Conservation (phyloP, 768 basidiomycete species). For the Filobasidium wieringae region DNA sequence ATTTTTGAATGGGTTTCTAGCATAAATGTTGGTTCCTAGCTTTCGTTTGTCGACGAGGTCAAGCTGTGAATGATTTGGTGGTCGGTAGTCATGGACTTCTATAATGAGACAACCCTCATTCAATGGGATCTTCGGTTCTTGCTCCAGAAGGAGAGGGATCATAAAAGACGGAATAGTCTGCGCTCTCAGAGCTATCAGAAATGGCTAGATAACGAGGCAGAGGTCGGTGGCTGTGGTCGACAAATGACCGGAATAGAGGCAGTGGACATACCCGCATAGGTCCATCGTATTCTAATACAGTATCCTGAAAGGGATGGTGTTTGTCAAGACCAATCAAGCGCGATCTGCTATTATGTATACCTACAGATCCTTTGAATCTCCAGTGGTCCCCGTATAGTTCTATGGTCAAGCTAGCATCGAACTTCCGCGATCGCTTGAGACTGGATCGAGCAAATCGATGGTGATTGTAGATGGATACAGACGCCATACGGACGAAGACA, state of each 20-base stretch:
- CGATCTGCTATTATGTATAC: constrained; percentile 4
- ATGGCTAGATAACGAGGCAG: constrained; percentile 22
- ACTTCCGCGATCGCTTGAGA: constrained; percentile 40
- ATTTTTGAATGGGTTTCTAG: not conserved
- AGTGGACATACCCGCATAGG: constrained; percentile 37
- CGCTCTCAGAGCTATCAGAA: constrained; percentile 41
- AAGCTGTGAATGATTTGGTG: constrained; percentile 1
- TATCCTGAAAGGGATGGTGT: constrained; percentile 21
- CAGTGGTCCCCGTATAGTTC: constrained; percentile 40
- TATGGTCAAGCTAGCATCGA: constrained; percentile 39
- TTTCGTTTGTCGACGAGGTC: constrained; percentile 2
- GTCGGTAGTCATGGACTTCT: constrained; percentile 42
- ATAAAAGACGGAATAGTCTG: constrained; percentile 23
- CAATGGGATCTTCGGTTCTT: not conserved
- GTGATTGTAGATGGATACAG: constrained; percentile 40
- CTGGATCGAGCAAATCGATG: constrained; percentile 39
- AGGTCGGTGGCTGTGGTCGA: not conserved
- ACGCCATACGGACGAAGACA: constrained; percentile 26
- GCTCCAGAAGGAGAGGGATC: constrained; percentile 18
- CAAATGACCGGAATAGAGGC: not conserved
- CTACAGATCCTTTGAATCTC: constrained; percentile 40
- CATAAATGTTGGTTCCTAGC: constrained; percentile 5
- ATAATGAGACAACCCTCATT: constrained; percentile 19
- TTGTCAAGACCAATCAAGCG: not conserved
- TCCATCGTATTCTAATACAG: constrained; percentile 39